Percentiles rank a stretch among this genome's conserved stretches.
Evolutionary conservation across 2,329 filamentous ascomycete species (phyloP).

Genomic region (Diaporthe sp.): DNA sequence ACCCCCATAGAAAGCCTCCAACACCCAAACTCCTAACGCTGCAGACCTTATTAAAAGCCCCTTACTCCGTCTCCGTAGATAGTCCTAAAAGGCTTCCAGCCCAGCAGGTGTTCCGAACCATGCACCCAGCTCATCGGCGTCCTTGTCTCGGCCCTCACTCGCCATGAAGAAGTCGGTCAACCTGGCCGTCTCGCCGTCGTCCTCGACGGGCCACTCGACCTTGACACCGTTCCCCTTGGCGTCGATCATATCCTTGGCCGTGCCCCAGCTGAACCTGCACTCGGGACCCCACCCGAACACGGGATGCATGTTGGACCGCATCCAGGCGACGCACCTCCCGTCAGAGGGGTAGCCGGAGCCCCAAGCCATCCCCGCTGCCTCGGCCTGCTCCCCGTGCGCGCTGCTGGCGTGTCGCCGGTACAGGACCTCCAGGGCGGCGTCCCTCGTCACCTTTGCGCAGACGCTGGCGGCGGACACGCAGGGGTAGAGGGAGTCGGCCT

Average conservation of each 20-base stretch:
- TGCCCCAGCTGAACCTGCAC: slow-evolving; percentile 95
- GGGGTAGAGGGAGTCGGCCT: slow-evolving; percentile 92
- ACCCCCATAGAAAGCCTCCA: slow-evolving; percentile 19
- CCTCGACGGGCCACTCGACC: slow-evolving; percentile 86
- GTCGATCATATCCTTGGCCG: slow-evolving; percentile 92
- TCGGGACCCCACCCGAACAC: slow-evolving; percentile 96
- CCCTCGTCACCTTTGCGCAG: slow-evolving; percentile 94
- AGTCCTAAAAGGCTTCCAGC: slow-evolving; percentile 74
- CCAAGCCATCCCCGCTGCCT: slow-evolving; percentile 69
- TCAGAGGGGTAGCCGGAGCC: slow-evolving; percentile 96
- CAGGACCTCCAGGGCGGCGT: slow-evolving; percentile 85
- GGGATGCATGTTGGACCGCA: slow-evolving; percentile 88
- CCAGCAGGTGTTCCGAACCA: slow-evolving; percentile 86
- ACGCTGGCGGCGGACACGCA: slow-evolving; percentile 94
- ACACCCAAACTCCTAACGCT: slow-evolving; percentile 31
- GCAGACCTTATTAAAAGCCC: not conserved
- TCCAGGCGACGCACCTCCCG: slow-evolving; percentile 80
- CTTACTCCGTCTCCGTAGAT: not conserved
- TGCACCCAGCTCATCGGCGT: slow-evolving; percentile 73
- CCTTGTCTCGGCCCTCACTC: slow-evolving; percentile 53
- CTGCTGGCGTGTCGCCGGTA: slow-evolving; percentile 56
- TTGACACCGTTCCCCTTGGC: slow-evolving; percentile 73
- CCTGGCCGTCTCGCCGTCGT: slow-evolving; percentile 74
- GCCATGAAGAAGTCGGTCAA: slow-evolving; percentile 80
- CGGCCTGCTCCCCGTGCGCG: slow-evolving; percentile 44